phyloP scores from a whole-genome alignment of 495 filamentous ascomycete species.

The Penicillium manginii region DNA sequence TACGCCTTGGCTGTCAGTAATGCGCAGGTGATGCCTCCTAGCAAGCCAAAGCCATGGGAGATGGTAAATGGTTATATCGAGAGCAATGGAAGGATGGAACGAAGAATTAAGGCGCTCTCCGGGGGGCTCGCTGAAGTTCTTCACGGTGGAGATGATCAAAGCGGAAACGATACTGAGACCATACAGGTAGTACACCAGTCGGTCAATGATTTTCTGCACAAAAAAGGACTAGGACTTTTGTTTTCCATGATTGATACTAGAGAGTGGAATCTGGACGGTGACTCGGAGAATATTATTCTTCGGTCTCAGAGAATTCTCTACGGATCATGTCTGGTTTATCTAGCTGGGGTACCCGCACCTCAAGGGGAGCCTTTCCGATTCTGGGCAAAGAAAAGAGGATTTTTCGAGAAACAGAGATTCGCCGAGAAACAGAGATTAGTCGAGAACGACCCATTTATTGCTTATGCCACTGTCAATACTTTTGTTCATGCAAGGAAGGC shows the following conservation, averaged over 20 bases:
- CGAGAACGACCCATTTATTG: slow-evolving; percentile 7
- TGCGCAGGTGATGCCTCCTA: background rate
- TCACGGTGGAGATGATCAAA: no score
- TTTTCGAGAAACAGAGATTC: no score
- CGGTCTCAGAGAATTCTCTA: background rate
- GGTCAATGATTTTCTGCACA: background rate
- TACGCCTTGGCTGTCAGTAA: background rate
- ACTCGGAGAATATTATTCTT: background rate
- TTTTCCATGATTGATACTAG: background rate
- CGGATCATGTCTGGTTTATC: background rate
- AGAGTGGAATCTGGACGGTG: accelerated
- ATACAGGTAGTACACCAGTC: background rate
- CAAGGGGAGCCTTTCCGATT: no score
- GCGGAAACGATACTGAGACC: no score
- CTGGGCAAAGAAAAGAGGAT: no score
- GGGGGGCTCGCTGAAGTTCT: background rate
- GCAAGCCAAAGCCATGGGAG: background rate
- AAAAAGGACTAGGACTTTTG: background rate
- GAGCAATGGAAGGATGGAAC: background rate
- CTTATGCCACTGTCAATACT: slow-evolving; percentile 12
- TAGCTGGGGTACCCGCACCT: background rate
- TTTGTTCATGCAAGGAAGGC: slow-evolving; percentile 15
- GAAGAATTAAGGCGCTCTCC: background rate
- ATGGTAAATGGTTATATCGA: background rate
- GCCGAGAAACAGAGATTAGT: background rate